These are phyloP conservation scores for Zygoascus ofunaensis DNA, from an alignment of 805 yeast species.

Conservation along the genomic window DNA sequence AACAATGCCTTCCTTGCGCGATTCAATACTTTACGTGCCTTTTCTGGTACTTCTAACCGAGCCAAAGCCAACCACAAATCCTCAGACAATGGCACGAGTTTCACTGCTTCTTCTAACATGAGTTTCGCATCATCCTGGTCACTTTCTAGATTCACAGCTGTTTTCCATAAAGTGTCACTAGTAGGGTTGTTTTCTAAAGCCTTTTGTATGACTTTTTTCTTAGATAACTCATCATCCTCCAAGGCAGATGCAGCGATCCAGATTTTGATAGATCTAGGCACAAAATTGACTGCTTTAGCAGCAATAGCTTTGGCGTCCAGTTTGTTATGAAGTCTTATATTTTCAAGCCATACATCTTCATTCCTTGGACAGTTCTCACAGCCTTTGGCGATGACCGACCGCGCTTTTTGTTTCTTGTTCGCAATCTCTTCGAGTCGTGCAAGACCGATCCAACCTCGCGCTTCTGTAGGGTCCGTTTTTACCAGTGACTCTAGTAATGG, in stretches of 20 bases:
- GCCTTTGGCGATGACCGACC: constrained; percentile 59
- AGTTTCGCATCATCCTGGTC: constrained; percentile 40
- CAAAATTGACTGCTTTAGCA: constrained; percentile 53
- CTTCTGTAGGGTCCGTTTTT: constrained; percentile 59
- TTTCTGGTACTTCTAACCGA: constrained; percentile 34
- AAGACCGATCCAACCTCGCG: constrained; percentile 79
- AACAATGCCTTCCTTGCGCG: constrained; percentile 49
- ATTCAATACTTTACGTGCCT: constrained; percentile 48
- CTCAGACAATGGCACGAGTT: constrained; percentile 55
- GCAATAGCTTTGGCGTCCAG: constrained; percentile 50
- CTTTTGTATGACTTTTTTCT: constrained; percentile 53
- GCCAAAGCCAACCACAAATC: constrained; percentile 58
- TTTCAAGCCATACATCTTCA: constrained; percentile 79
- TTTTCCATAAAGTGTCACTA: constrained; percentile 57
- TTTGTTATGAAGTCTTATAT: constrained; percentile 48
- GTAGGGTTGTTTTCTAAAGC: constrained; percentile 60
- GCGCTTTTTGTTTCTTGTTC: constrained; percentile 47
- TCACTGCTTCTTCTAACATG: constrained; percentile 56
- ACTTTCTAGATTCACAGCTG: constrained; percentile 51
- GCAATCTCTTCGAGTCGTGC: constrained; percentile 70
- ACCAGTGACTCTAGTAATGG: constrained; percentile 57
- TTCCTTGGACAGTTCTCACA: constrained; percentile 55
- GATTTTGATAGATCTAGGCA: constrained; percentile 47
- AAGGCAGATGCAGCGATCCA: constrained; percentile 68
- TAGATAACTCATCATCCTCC: constrained; percentile 48